Percentiles rank a stretch among this genome's conserved stretches.
Conservation (phyloP, 2,329 filamentous ascomycete genomes). For the Penicillium sp. region DNA sequence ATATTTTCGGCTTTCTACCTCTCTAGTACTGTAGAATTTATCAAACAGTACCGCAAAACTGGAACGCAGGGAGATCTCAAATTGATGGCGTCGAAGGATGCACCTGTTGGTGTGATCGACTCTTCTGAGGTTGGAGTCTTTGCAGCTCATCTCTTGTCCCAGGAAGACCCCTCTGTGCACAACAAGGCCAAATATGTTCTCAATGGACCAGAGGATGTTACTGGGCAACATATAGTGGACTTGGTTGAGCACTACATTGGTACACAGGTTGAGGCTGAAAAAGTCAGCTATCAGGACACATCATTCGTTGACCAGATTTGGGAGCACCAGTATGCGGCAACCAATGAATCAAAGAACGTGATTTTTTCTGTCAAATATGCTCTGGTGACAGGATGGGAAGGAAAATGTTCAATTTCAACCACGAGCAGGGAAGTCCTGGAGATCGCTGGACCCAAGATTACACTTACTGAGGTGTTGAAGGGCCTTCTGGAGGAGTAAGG, state of each 20-base stretch:
- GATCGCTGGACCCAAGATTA: slow-evolving; percentile 30
- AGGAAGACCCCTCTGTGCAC: slow-evolving; percentile 30
- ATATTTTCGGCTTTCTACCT: slow-evolving; percentile 29
- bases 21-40: slow-evolving; percentile 23
- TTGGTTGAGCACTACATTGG: slow-evolving; percentile 39
- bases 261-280: slow-evolving; percentile 20
- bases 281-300: slow-evolving; percentile 34
- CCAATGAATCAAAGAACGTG: slow-evolving; percentile 26
- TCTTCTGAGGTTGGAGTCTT: slow-evolving; percentile 31
- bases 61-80: slow-evolving; percentile 33
- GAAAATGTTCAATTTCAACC: slow-evolving; percentile 26
- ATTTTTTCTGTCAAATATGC: slow-evolving; percentile 30
- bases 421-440: slow-evolving; percentile 30
- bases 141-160: slow-evolving; percentile 37
- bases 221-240: slow-evolving; percentile 34
- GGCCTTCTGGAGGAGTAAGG: slow-evolving; percentile 10
- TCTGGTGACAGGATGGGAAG: slow-evolving; percentile 30
- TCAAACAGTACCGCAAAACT: slow-evolving; percentile 36
- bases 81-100: slow-evolving; percentile 30
- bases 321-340: slow-evolving; percentile 9
- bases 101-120: slow-evolving; percentile 25
- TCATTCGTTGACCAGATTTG: slow-evolving; percentile 30
- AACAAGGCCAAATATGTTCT: slow-evolving; percentile 39
- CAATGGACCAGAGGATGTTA: slow-evolving; percentile 44
- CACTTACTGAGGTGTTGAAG: slow-evolving; percentile 25